Evolutionary conservation across 129 eudicot genomes (phyloP).

Genomic region (Centella asiatica): DNA sequence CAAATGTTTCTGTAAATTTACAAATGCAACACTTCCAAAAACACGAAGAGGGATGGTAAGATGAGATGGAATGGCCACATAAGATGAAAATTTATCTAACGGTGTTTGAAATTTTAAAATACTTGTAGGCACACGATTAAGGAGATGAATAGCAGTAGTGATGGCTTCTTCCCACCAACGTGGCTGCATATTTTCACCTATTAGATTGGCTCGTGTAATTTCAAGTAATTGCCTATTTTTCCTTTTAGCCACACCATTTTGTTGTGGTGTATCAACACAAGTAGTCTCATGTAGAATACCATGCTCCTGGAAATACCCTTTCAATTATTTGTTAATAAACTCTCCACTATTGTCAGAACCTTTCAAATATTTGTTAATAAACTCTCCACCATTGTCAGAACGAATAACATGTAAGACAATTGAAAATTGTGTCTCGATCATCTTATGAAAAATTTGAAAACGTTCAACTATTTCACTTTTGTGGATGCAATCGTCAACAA

Average conservation of each 20-base stretch:
- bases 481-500: conserved; percentile 9
- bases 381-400: conserved; percentile 9
- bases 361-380: background rate
- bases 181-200: too few species aligned
- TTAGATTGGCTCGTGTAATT: too few species aligned
- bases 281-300: background rate
- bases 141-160: too few species aligned
- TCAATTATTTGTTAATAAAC: background rate
- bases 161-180: too few species aligned
- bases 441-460: background rate
- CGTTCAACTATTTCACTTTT: background rate
- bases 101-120: too few species aligned
- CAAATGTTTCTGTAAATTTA: background rate
- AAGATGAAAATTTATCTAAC: background rate
- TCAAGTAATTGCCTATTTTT: too few species aligned
- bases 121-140: too few species aligned
- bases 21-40: background rate
- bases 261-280: conserved; percentile 4
- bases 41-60: background rate
- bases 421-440: background rate
- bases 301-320: background rate
- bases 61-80: background rate
- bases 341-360: conserved; percentile 8
- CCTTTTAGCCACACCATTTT: too few species aligned
- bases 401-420: background rate